A percentile compares a stretch with the other conserved stretches of the same genome.
These are phyloP conservation scores for Wallacemonas sp. DNA, from an alignment of 208 protist genomes.

Conservation along the genomic window DNA sequence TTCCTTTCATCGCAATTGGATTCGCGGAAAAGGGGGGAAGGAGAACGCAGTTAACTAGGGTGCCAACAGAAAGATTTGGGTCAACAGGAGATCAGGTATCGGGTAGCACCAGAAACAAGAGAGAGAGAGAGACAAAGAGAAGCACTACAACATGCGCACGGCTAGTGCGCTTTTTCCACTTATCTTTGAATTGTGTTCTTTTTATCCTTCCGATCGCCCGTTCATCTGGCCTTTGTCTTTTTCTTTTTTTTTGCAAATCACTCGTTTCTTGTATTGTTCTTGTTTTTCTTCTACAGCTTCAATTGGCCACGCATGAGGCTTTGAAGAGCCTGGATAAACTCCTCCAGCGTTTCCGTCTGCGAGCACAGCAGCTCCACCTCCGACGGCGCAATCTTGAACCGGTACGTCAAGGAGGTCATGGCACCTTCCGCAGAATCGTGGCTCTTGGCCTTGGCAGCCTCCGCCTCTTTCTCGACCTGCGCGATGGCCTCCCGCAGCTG, in stretches of 20 bases:
- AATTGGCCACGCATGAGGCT: slow-evolving; percentile 27
- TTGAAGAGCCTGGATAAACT: slow-evolving; percentile 51
- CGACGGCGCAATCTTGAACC: slow-evolving; percentile 60
- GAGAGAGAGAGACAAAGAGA: too few species aligned
- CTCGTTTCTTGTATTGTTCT: neutral
- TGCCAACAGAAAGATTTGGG: too few species aligned
- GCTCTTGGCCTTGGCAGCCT: slow-evolving; percentile 1
- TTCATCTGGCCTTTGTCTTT: neutral
- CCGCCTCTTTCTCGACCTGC: slow-evolving; percentile 34
- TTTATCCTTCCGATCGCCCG: too few species aligned
- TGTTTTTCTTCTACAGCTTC: slow-evolving; percentile 15
- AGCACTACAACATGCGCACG: too few species aligned
- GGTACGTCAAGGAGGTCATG: slow-evolving; percentile 12
- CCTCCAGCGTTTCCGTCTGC: slow-evolving; percentile 54
- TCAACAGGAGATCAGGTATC: too few species aligned
- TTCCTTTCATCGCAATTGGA: neutral
- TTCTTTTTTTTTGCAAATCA: neutral
- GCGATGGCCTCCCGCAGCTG: slow-evolving; percentile 30
- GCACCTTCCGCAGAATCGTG: neutral
- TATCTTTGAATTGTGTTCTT: too few species aligned
- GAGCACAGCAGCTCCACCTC: slow-evolving; percentile 81
- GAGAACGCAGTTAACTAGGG: neutral
- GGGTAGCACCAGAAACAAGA: too few species aligned
- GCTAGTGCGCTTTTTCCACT: too few species aligned
- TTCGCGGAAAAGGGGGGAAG: neutral